Conservation (phyloP, 2,329 filamentous ascomycete species). For the Ophiostoma quercus region DNA sequence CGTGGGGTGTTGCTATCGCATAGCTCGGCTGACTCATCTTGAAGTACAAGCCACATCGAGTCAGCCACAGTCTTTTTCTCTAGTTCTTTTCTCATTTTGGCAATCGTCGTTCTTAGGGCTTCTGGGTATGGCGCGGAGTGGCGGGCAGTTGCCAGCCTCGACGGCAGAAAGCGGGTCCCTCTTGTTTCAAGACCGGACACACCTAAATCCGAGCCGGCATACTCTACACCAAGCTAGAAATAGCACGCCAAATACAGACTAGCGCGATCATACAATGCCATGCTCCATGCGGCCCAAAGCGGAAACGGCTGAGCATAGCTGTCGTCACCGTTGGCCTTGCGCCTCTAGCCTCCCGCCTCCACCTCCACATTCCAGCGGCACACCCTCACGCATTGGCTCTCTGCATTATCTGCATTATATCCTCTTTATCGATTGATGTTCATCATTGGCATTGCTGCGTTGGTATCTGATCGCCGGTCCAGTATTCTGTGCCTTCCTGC, state of each 20-base stretch:
- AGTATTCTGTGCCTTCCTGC: no score
- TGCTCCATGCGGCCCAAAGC: background rate
- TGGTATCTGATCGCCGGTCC: no score
- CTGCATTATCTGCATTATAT: no score
- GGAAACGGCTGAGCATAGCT: constrained; percentile 18
- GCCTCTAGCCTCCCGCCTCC: constrained; percentile 3
- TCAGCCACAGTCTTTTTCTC: no score
- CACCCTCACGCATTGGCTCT: background rate
- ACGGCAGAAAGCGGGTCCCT: background rate
- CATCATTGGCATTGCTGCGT: background rate
- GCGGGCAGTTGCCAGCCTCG: background rate
- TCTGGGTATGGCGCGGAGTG: background rate
- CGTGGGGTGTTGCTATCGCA: constrained; percentile 17
- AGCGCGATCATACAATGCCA: background rate
- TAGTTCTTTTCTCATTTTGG: no score
- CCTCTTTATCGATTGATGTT: no score
- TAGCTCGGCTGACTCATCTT: no score
- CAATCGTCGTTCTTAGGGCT: constrained; percentile 17
- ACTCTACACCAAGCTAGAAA: background rate
- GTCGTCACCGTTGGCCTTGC: constrained; percentile 19
- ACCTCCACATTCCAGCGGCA: constrained; percentile 11
- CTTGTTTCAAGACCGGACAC: constrained; percentile 11
- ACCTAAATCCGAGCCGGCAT: constrained; percentile 2
- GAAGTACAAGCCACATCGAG: no score
- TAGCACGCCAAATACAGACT: background rate